Percentiles rank a stretch among this genome's conserved stretches.
These are phyloP conservation scores for Helotiales sp. DNA, from an alignment of 2,329 filamentous ascomycete species.

Conservation along the genomic window DNA sequence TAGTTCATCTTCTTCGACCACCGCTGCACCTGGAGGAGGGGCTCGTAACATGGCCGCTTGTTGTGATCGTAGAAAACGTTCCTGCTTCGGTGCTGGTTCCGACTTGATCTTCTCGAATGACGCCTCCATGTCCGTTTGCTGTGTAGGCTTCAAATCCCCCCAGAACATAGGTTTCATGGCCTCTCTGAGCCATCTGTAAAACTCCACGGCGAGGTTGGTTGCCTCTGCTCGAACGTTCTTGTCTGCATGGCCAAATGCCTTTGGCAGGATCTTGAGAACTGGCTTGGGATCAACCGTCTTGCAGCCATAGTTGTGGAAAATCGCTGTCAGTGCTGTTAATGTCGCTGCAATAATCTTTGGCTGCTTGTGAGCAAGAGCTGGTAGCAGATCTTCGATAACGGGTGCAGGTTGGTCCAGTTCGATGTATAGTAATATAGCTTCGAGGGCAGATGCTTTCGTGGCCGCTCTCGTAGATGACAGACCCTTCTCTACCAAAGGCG, in stretches of 20 bases:
- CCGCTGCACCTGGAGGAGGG: slow-evolving; percentile 61
- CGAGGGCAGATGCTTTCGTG: slow-evolving; percentile 84
- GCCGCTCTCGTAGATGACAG: slow-evolving; percentile 85
- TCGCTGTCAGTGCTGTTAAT: slow-evolving; percentile 76
- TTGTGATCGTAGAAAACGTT: slow-evolving; percentile 84
- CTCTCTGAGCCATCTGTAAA: slow-evolving; percentile 96
- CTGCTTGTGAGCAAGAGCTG: slow-evolving; percentile 82
- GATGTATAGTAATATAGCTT: slow-evolving; percentile 85
- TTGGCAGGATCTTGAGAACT: slow-evolving; percentile 84
- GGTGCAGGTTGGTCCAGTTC: slow-evolving; percentile 87
- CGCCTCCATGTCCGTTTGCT: slow-evolving; percentile 91
- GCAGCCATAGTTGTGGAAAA: slow-evolving; percentile 94
- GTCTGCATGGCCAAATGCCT: slow-evolving; percentile 93
- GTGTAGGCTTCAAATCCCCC: slow-evolving; percentile 91
- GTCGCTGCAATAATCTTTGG: slow-evolving; percentile 85
- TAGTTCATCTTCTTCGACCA: slow-evolving; percentile 60
- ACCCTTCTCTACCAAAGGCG: slow-evolving; percentile 87
- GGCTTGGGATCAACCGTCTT: slow-evolving; percentile 93
- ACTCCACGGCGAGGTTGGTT: slow-evolving; percentile 87
- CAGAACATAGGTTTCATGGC: slow-evolving; percentile 99
- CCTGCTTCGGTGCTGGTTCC: slow-evolving; percentile 86
- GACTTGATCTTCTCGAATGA: slow-evolving; percentile 93
- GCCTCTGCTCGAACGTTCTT: slow-evolving; percentile 97
- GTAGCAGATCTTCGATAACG: slow-evolving; percentile 88
- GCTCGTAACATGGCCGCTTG: slow-evolving; percentile 81